Evolutionary conservation across 2,329 filamentous ascomycete genomes (phyloP), one percentile per base, ranked within the genome.

Genomic region (Monilinia vaccinii-corymbosi): DNA sequence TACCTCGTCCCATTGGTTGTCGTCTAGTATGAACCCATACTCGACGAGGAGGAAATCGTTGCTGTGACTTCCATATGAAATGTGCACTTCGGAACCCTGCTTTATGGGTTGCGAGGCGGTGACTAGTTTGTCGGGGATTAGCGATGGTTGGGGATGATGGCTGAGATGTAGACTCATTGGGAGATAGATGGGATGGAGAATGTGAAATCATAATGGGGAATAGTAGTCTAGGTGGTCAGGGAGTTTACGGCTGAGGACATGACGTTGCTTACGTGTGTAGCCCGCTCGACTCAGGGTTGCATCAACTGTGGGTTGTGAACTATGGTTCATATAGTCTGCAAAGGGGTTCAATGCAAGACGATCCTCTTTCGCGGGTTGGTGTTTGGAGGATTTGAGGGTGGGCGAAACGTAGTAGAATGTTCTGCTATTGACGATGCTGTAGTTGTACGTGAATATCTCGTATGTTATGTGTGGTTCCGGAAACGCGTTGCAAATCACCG

Each of bases 21-120:
- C 59, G 2, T 64, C 58, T 11, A 74, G 61, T 16, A 73, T 67
- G 48, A 75, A 75, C 0, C 73, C 73, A 62, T 75, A 92, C 72
- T 91, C 87, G 0, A 82, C 79, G 2, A 91, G 78, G 21, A 91
- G 73, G 65, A 88, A 87, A 69, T 91, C 88, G 63, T 89, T 89
- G 32, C 79, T 79, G 70, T 91, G 88, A 1, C 78, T 71, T 3
- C 88, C 88, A 67, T 92, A 92, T 32, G 80, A 83, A 31, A 88
- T 82, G 62, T 80, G 82, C 1, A 92, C 74, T 73, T 91, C 88
- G 23, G 87, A 81, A 10, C 83, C 84, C 2, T 71, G 67, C 1
- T 70, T 71, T 67, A 87, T 85, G 0, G 74, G 69, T 2, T 75
- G 71, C 50, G 78, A 73, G 2, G 83, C 78, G 21, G 73, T 77